Evolutionary conservation across 129 eudicot species (phyloP), one percentile per base, ranked within the genome.

Genomic region (Sambucus nigra): DNA sequence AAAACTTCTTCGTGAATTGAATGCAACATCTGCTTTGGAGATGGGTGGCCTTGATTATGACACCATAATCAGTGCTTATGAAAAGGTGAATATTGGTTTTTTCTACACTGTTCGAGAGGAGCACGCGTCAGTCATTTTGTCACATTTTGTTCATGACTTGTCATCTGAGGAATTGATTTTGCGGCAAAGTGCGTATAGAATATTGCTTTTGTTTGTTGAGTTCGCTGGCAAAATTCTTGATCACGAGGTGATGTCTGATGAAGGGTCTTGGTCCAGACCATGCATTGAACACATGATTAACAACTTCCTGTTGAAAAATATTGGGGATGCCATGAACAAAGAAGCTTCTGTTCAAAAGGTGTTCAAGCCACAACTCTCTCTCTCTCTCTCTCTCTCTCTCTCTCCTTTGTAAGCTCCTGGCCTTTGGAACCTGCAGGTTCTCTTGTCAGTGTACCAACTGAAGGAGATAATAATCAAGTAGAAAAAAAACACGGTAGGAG

Each of bases 41-140:
- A 78, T 82, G 57, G 94, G 76, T 50, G 95, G 38, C 15, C 88
- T 72, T 67, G 98, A 89, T 78, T 85, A 78, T 76, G 98, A 89
- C 59, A 74, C 67, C 53, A 54, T 84, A 49, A 61, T 76, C 5
- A 62, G 65, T 81, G 88, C 98, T 53, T 89, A 85, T 62, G 78
- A 76, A 38, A 81, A 65, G 69, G 62, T 89, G 0, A 69, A 49
- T 35, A 52, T 55, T 28, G 75, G 81, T 14, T 79, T 78, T 31
- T 85, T 89, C 71, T 53, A 63, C 48, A 49, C 60, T 50, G 61
- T 76, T 40, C 63, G 26, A 9, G 82, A 67, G 42, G 83, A 79
- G 69, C 94, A 81, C 54, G 81, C 83, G 18, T 23, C 78, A 48
- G 63, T 77, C 44, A 63, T 89, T 44, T 66, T 89, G 68, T 83